Percentiles rank a stretch among this genome's conserved stretches.
These are phyloP conservation scores for Elongisporangium undulatum DNA, from an alignment of 352 stramenopile species.

Conservation along the genomic window DNA sequence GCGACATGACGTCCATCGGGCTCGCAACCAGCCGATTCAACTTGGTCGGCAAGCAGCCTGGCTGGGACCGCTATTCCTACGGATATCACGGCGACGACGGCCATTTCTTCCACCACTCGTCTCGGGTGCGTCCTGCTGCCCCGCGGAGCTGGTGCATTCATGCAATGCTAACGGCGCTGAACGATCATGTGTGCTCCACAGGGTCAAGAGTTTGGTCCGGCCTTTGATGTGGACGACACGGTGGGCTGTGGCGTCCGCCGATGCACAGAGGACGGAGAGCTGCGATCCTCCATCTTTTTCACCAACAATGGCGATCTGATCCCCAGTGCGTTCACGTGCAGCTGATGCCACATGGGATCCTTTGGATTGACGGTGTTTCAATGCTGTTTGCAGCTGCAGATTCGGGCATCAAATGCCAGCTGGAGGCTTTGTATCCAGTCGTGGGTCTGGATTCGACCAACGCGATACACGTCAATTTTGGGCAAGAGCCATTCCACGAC, in stretches of 20 bases:
- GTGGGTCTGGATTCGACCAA: slow-evolving; percentile 81
- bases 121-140: slow-evolving; percentile 25
- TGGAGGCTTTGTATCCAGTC: slow-evolving; percentile 65
- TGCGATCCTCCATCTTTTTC: slow-evolving; percentile 57
- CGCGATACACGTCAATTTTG: slow-evolving; percentile 80
- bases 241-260: slow-evolving; percentile 69
- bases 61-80: slow-evolving; percentile 58
- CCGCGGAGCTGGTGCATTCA: not conserved
- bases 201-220: slow-evolving; percentile 50
- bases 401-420: slow-evolving; percentile 27
- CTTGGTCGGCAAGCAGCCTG: slow-evolving; percentile 61
- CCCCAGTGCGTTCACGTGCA: slow-evolving; percentile 14
- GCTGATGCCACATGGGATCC: not conserved
- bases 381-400: slow-evolving; percentile 20
- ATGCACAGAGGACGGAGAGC: slow-evolving; percentile 16
- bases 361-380: slow-evolving; percentile 1
- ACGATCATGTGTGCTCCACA: slow-evolving; percentile 14
- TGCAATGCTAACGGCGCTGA: not conserved
- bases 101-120: slow-evolving; percentile 48
- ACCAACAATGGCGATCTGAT: slow-evolving; percentile 66
- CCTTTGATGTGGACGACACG: slow-evolving; percentile 58
- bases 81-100: slow-evolving; percentile 83
- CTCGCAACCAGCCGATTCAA: slow-evolving; percentile 45
- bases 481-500: slow-evolving; percentile 61
- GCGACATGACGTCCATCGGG: slow-evolving; percentile 63